phyloP scores from a whole-genome alignment of 1,284 basidiomycete genomes.

The Neonothopanus nambi region DNA sequence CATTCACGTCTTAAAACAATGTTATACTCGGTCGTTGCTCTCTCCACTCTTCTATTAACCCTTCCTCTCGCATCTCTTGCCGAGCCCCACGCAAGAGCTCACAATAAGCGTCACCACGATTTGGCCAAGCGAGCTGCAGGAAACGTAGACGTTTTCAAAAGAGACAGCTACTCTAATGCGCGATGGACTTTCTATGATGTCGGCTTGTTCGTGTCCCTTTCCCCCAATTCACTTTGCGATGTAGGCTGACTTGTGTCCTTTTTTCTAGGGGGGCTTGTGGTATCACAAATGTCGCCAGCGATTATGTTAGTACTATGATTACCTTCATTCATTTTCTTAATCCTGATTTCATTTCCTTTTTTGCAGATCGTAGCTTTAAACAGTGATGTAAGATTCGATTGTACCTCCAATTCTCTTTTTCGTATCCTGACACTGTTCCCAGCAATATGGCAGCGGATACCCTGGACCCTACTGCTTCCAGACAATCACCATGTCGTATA shows the following conservation, averaged over 20 bases:
- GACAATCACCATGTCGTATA: conserved; percentile 62
- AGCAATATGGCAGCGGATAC: conserved; percentile 55
- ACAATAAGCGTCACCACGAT: conserved; percentile 41
- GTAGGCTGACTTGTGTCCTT: background rate
- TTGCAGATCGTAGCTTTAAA: conserved; percentile 42
- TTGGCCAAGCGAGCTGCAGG: conserved; percentile 44
- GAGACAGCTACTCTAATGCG: conserved; percentile 28
- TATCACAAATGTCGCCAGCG: conserved; percentile 27
- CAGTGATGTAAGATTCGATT: conserved; percentile 22
- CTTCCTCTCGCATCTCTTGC: conserved; percentile 39
- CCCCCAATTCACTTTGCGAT: background rate
- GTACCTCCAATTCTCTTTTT: background rate
- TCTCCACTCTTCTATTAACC: conserved; percentile 30
- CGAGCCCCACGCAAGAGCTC: conserved; percentile 28
- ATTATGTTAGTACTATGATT: conserved; percentile 32
- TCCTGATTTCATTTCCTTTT: background rate
- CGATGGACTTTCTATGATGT: conserved; percentile 56
- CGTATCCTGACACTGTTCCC: background rate
- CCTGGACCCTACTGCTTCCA: conserved; percentile 63
- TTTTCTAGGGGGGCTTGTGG: conserved; percentile 42
- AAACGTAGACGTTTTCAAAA: conserved; percentile 39
- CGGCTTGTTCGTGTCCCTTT: conserved; percentile 29
- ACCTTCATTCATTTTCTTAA: background rate
- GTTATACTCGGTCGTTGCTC: background rate
- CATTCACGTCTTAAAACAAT: background rate